Evolutionary conservation across 2,329 filamentous ascomycete genomes (phyloP), one percentile per base, ranked within the genome.

Genomic region (Claviceps arundinis): DNA sequence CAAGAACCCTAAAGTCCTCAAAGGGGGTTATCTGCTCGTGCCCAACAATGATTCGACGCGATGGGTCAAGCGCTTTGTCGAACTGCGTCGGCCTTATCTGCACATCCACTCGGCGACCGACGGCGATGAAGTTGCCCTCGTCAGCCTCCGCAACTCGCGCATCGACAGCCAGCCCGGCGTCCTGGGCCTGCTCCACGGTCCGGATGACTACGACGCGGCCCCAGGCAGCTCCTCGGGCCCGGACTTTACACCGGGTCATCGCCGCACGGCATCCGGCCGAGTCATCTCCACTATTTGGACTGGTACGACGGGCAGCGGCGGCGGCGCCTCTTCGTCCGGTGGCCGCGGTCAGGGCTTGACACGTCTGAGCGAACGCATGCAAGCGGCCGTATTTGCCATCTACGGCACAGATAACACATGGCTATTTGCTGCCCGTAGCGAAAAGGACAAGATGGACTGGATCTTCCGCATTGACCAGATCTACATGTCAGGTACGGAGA

Each of bases 391-490:
- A 42, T 98, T 95, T 75, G 93, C 93, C 13, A 81, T 98, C 49
- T 98, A 97, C 64, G 91, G 88, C 43, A 87, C 85, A 54, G 86
- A 93, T 66, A 96, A 96, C 68, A 95, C 90, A 37, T 98, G 90
- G 79, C 75, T 98, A 42, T 97, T 98, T 67, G 88, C 89, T 14
- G 87, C 89, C 24, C 78, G 89, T 54, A 91, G 82, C 61, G 91
- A 96, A 71, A 78, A 84, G 48, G 90, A 96, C 67, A 95, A 96
- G 74, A 84, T 90, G 60, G 93, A 97, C 66, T 98, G 93, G 93
- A 95, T 98, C 60, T 79, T 94, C 67, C 85, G 86, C 62, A 89
- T 98, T 60, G 93, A 98, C 68, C 86, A 95, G 73, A 87, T 84
- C 50, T 81, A 77, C 58, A 67, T 77, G 60, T 72, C 75, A 38